A percentile compares a stretch with the other conserved stretches of the same genome.
Evolutionary conservation across 1,284 basidiomycete species (phyloP).

Genomic region (Earliella scabrosa): DNA sequence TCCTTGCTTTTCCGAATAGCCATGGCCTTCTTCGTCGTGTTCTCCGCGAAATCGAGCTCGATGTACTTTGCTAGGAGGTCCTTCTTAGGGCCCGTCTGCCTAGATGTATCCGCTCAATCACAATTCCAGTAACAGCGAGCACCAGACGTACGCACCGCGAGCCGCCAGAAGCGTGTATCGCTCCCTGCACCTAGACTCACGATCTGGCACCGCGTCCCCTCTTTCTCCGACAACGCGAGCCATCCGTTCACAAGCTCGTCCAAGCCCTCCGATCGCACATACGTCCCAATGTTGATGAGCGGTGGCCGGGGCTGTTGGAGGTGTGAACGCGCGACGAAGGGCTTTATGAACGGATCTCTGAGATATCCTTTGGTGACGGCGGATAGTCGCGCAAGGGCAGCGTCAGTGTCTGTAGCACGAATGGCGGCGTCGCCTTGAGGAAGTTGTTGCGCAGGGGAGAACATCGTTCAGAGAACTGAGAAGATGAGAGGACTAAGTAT

Average conservation of each 20-base stretch:
- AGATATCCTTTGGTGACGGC: constrained; percentile 81
- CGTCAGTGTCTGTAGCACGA: constrained; percentile 76
- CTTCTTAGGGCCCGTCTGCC: constrained; percentile 55
- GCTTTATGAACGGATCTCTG: constrained; percentile 68
- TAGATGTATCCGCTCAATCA: constrained; percentile 15
- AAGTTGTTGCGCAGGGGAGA: constrained; percentile 13
- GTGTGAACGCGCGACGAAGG: constrained; percentile 68
- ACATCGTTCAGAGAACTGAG: too few relatives aligned
- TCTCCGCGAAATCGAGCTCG: constrained; percentile 90
- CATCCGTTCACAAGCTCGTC: constrained; percentile 82
- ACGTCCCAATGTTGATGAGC: constrained; percentile 95
- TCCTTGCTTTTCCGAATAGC: constrained; percentile 74
- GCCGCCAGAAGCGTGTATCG: constrained; percentile 92
- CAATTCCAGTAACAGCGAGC: too few relatives aligned
- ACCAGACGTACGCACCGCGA: constrained; percentile 78
- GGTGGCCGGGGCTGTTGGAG: constrained; percentile 74
- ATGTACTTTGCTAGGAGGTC: constrained; percentile 67
- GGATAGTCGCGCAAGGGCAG: constrained; percentile 78
- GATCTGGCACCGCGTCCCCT: constrained; percentile 69
- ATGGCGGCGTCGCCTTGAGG: constrained; percentile 60
- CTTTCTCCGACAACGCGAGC: constrained; percentile 48
- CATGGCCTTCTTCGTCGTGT: constrained; percentile 84
- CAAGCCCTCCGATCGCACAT: constrained; percentile 81
- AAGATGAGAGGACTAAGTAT: neutral
- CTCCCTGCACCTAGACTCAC: constrained; percentile 92